A percentile compares a stretch with the other conserved stretches of the same genome.
phyloP scores from a whole-genome alignment of 768 basidiomycete species.

The Kwoniella bestiolae region DNA sequence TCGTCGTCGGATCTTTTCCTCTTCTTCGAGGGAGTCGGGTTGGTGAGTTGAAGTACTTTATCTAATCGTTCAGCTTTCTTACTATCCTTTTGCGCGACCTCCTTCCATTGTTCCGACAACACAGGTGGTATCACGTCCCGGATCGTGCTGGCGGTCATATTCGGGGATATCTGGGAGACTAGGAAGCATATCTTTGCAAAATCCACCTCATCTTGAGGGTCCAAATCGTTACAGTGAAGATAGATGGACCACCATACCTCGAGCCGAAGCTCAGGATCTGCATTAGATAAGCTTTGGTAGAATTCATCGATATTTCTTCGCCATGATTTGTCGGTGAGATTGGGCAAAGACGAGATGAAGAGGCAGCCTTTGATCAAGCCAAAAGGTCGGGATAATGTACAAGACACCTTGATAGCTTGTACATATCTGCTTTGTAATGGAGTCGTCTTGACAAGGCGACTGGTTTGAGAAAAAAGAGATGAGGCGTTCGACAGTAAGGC shows the following conservation, averaged over 20 bases:
- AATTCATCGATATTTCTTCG: not conserved
- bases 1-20: conserved; percentile 15
- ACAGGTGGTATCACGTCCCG: not conserved
- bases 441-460: not conserved
- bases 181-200: conserved; percentile 21
- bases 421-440: conserved; percentile 13
- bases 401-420: not conserved
- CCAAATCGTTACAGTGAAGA: conserved; percentile 2
- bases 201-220: not conserved
- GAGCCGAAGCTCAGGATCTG: conserved; percentile 6
- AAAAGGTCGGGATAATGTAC: not conserved
- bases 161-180: conserved; percentile 13
- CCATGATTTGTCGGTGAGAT: not conserved
- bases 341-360: conserved; percentile 2
- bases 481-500: conserved; percentile 1
- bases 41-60: not conserved
- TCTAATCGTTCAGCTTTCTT: not conserved
- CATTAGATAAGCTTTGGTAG: not conserved
- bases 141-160: conserved; percentile 3
- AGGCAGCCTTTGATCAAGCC: conserved; percentile 13
- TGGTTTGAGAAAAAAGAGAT: conserved; percentile 12
- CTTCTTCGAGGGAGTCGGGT: conserved; percentile 6
- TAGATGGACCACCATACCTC: conserved; percentile 30
- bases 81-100: not conserved
- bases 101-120: not conserved